phyloP scores from a whole-genome alignment of 805 yeast genomes.

The Ascoidea tarda region DNA sequence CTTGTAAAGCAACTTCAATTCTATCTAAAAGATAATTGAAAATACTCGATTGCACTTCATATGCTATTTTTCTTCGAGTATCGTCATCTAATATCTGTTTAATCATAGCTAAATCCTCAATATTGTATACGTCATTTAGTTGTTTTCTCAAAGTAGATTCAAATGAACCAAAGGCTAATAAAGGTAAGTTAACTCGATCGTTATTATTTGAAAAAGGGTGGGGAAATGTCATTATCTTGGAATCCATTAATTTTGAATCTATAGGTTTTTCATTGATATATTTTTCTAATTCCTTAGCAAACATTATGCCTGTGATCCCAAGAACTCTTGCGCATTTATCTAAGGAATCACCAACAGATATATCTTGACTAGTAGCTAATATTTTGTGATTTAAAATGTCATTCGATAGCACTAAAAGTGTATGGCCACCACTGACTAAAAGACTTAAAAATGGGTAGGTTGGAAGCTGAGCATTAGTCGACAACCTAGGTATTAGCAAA shows the following conservation, averaged over 20 bases:
- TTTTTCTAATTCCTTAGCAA: slow-evolving; percentile 70
- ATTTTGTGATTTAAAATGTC: slow-evolving; percentile 56
- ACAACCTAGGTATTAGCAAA: slow-evolving; percentile 49
- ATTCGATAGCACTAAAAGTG: slow-evolving; percentile 63
- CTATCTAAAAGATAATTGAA: slow-evolving; percentile 65
- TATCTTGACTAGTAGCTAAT: slow-evolving; percentile 63
- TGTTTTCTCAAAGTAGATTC: slow-evolving; percentile 36
- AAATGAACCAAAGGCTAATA: slow-evolving; percentile 73
- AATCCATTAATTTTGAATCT: slow-evolving; percentile 1
- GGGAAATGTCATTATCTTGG: slow-evolving; percentile 18
- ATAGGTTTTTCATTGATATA: slow-evolving; percentile 20
- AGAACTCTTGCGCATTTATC: slow-evolving; percentile 86
- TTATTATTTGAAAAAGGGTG: slow-evolving; percentile 39
- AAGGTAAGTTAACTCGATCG: slow-evolving; percentile 27
- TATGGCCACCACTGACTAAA: slow-evolving; percentile 89
- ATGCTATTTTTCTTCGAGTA: slow-evolving; percentile 33
- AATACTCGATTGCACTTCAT: slow-evolving; percentile 44
- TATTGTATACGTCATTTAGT: slow-evolving; percentile 15
- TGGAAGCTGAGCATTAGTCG: slow-evolving; percentile 27
- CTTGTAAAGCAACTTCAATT: slow-evolving; percentile 32
- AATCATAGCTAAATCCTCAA: slow-evolving; percentile 10
- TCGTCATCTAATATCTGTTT: slow-evolving; percentile 6
- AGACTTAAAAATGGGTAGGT: slow-evolving; percentile 60
- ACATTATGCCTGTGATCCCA: slow-evolving; percentile 64
- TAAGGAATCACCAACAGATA: slow-evolving; percentile 86